Conservation (phyloP, 805 yeast species). For the Monosporozyma yasuniensis region DNA sequence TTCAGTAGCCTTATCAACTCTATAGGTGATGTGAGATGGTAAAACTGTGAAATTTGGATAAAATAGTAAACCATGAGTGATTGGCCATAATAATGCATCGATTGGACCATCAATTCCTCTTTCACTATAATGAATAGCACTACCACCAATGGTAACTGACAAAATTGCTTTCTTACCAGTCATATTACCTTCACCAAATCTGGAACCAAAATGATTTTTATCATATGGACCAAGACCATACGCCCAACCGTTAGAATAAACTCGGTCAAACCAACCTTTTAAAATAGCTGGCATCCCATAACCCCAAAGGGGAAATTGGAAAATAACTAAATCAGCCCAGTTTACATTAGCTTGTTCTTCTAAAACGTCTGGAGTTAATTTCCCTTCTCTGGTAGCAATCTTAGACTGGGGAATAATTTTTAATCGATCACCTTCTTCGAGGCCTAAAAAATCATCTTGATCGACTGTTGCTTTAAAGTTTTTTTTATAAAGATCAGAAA, state of each 20-base stretch:
- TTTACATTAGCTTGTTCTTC: constrained; percentile 19
- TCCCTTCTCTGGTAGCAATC: constrained; percentile 6
- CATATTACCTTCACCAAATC: constrained; percentile 19
- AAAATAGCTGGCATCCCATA: constrained; percentile 23
- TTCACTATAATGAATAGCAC: too few species aligned
- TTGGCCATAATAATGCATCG: constrained; percentile 17
- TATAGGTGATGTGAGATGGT: constrained; percentile 14
- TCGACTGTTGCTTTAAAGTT: constrained; percentile 17
- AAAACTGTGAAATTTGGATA: constrained; percentile 18
- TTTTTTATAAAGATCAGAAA: constrained; percentile 18
- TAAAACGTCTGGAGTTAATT: constrained; percentile 16
- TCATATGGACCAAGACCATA: constrained; percentile 15
- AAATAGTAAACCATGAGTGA: constrained; percentile 18
- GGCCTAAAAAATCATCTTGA: constrained; percentile 12
- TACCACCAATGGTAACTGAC: constrained; percentile 11
- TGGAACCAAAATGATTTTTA: constrained; percentile 9
- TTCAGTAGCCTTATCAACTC: constrained; percentile 7
- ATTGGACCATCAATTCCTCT: constrained; percentile 9
- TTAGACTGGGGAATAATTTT: constrained; percentile 8
- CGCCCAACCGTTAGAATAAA: constrained; percentile 16
- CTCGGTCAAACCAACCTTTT: constrained; percentile 25
- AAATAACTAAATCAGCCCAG: constrained; percentile 11
- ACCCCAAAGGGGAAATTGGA: constrained; percentile 25
- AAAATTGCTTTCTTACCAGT: constrained; percentile 16
- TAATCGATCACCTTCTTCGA: constrained; percentile 7